Evolutionary conservation across 257 asterid genomes (phyloP).

Genomic region (Mentha longifolia): DNA sequence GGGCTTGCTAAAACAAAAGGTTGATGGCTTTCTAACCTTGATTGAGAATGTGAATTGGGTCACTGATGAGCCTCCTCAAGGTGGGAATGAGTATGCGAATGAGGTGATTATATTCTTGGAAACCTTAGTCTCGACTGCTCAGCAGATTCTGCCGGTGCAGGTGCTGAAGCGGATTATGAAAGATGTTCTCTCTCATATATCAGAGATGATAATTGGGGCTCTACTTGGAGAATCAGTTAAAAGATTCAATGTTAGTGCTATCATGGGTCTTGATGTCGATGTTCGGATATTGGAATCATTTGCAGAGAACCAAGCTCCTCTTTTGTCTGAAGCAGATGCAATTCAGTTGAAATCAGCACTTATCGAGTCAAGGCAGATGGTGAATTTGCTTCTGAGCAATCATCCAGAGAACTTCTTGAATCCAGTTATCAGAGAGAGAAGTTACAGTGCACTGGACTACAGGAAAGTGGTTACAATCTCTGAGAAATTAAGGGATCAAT

Average conservation of each 20-base stretch:
- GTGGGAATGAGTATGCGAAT: constrained; percentile 87
- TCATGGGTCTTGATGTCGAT: constrained; percentile 85
- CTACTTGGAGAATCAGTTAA: constrained; percentile 82
- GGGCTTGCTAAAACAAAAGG: constrained; percentile 90
- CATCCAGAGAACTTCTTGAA: constrained; percentile 94
- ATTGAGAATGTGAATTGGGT: constrained; percentile 96
- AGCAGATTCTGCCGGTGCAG: constrained; percentile 83
- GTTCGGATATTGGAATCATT: constrained; percentile 79
- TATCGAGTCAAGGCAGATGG: constrained; percentile 88
- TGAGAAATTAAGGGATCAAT: constrained; percentile 89
- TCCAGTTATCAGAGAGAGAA: constrained; percentile 92
- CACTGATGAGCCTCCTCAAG: constrained; percentile 75
- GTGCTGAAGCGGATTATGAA: constrained; percentile 83
- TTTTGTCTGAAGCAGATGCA: constrained; percentile 69
- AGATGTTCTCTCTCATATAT: constrained; percentile 88
- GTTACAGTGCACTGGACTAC: constrained; percentile 77
- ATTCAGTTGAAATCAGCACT: constrained; percentile 70
- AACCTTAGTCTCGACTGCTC: constrained; percentile 89
- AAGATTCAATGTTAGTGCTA: constrained; percentile 70
- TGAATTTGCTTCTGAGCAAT: constrained; percentile 82
- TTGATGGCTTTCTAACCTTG: constrained; percentile 82
- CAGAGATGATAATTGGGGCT: constrained; percentile 82
- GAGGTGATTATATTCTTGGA: constrained; percentile 91
- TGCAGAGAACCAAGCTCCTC: constrained; percentile 84
- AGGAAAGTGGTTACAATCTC: constrained; percentile 81